Evolutionary conservation across 2,329 filamentous ascomycete species (phyloP).

Genomic region (Epichloe coenophiala): DNA sequence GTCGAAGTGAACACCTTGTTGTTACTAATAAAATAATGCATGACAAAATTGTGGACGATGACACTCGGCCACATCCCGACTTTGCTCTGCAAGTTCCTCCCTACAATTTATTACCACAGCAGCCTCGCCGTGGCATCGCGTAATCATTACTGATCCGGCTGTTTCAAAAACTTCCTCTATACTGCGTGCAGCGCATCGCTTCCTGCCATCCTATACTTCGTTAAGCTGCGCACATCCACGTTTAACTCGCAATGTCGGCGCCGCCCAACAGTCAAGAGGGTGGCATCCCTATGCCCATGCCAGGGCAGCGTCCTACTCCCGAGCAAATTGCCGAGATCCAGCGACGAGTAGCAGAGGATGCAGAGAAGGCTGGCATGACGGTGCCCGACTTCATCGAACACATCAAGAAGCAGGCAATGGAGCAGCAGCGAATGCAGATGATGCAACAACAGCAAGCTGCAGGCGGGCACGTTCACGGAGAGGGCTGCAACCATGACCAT

Average conservation of each 20-base stretch:
- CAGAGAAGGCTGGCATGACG: slow-evolving; percentile 70
- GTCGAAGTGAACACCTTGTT: slow-evolving; percentile 25
- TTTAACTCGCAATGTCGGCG: slow-evolving; percentile 14
- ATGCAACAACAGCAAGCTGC: slow-evolving; percentile 18
- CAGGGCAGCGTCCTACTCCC: slow-evolving; percentile 47
- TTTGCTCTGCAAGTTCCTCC: neutral
- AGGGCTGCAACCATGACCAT: slow-evolving; percentile 15
- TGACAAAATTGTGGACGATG: slow-evolving; percentile 2
- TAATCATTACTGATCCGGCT: neutral
- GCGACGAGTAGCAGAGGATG: slow-evolving; percentile 68
- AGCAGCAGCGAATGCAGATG: slow-evolving; percentile 35
- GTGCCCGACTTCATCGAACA: slow-evolving; percentile 72
- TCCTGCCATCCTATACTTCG: slow-evolving; percentile 6
- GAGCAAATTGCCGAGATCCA: slow-evolving; percentile 82
- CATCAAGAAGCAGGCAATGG: slow-evolving; percentile 42
- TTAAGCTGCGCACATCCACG: neutral
- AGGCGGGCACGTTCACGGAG: slow-evolving; percentile 10
- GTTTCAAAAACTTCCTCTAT: neutral
- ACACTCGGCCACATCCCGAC: slow-evolving; percentile 4
- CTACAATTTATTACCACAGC: neutral
- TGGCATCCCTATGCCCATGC: slow-evolving; percentile 13
- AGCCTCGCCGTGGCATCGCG: neutral
- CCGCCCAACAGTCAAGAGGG: slow-evolving; percentile 12
- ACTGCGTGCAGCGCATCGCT: too few relatives aligned
- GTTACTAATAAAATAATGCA: slow-evolving; percentile 10